These are phyloP conservation scores for Sporormia fimetaria DNA, from an alignment of 495 filamentous ascomycete genomes.

Conservation along the genomic window DNA sequence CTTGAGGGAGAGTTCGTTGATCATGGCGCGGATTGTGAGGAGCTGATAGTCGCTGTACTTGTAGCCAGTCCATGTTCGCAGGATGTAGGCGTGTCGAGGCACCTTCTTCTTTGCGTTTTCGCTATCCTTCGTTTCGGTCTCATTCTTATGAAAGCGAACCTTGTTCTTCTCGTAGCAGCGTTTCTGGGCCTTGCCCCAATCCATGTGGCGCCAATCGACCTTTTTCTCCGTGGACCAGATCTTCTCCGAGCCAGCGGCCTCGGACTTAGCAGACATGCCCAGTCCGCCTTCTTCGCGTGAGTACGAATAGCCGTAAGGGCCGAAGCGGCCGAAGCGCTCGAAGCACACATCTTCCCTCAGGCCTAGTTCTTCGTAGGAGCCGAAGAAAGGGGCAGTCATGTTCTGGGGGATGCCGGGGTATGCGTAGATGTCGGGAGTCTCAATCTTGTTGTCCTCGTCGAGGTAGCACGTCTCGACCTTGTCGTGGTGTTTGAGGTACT, in stretches of 20 bases:
- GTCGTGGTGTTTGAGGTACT: conserved; percentile 27
- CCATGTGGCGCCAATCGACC: conserved; percentile 30
- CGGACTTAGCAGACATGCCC: conserved; percentile 28
- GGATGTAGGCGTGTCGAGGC: conserved; percentile 32
- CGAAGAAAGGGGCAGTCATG: conserved; percentile 30
- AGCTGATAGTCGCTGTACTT: conserved; percentile 33
- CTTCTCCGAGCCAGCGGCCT: conserved; percentile 29
- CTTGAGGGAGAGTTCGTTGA: conserved; percentile 43
- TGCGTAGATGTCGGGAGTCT: conserved; percentile 32
- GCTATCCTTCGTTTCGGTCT: conserved; percentile 4
- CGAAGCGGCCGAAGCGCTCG: conserved; percentile 34
- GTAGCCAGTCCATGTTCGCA: conserved; percentile 34
- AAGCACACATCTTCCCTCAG: conserved; percentile 33
- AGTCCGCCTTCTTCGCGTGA: conserved; percentile 29
- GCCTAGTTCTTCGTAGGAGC: conserved; percentile 33
- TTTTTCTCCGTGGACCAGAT: conserved; percentile 27
- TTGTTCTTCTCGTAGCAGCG: conserved; percentile 35
- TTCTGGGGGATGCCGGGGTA: conserved; percentile 36
- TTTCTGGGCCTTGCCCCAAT: conserved; percentile 33
- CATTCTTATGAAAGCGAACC: conserved; percentile 27
- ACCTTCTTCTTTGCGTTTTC: conserved; percentile 28
- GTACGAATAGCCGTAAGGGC: conserved; percentile 35
- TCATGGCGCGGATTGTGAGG: conserved; percentile 41
- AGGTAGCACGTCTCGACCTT: conserved; percentile 32
- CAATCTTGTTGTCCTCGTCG: conserved; percentile 27